Percentiles rank a stretch among this genome's conserved stretches.
These are phyloP conservation scores for Aquilaria malaccensis DNA, from an alignment of 345 rosid species.

Conservation along the genomic window DNA sequence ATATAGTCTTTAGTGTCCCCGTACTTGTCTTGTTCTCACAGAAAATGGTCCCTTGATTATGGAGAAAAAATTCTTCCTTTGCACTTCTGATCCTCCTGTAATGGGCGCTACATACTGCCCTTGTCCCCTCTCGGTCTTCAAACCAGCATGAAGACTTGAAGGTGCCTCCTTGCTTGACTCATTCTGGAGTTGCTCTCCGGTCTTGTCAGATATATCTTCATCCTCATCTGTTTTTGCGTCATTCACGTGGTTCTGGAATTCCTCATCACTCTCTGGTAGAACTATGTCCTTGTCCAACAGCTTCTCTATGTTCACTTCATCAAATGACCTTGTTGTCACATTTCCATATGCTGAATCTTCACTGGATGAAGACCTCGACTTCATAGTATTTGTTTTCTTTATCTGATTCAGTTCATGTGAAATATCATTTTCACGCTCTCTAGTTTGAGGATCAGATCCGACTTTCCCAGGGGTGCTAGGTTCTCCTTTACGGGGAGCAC, in stretches of 20 bases:
- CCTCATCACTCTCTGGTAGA: constrained; percentile 49
- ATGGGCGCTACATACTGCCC: constrained; percentile 19
- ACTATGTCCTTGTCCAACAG: constrained; percentile 54
- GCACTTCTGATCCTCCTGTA: constrained; percentile 20
- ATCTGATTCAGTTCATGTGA: constrained; percentile 14
- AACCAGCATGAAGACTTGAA: constrained; percentile 24
- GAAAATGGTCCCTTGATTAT: constrained; percentile 44
- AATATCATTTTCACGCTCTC: constrained; percentile 8
- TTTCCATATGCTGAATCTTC: constrained; percentile 34
- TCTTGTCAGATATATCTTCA: background rate
- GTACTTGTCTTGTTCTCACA: constrained; percentile 49
- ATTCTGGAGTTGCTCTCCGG: background rate
- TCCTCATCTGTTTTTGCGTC: constrained; percentile 3
- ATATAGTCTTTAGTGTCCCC: constrained; percentile 46
- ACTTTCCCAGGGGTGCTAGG: constrained; percentile 5
- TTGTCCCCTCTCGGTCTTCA: constrained; percentile 22
- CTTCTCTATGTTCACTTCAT: constrained; percentile 37
- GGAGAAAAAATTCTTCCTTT: constrained; percentile 18
- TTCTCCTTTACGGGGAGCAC: constrained; percentile 6
- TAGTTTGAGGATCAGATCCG: constrained; percentile 13
- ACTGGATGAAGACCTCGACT: constrained; percentile 24
- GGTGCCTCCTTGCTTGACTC: constrained; percentile 15
- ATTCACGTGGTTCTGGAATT: constrained; percentile 12
- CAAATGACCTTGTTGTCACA: constrained; percentile 28
- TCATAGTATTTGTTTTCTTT: constrained; percentile 23